Evolutionary conservation across 768 basidiomycete species (phyloP), one percentile per base, ranked within the genome.

Genomic region (Trametes cinnabarina): DNA sequence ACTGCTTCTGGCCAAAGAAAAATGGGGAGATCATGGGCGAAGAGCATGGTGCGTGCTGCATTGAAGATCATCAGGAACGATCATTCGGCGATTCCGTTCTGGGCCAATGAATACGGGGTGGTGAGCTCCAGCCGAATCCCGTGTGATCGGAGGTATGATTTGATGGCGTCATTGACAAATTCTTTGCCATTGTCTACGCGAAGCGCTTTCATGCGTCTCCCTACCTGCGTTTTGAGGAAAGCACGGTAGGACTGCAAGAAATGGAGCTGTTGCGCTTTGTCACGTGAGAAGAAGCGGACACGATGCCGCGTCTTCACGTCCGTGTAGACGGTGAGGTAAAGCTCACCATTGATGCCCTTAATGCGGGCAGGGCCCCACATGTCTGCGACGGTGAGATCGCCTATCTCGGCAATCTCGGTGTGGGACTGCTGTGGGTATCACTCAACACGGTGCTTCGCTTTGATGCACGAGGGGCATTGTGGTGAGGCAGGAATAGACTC

Each of bases 1-100:
- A 73, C 63, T 0, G 73, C 74, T 23, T 78, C 70, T 2, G 70
- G 74, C 79, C 77, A 82, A 0, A 80, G 65, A 26, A 34, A 63
- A 17, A 60, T 63, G 1, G 76, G 77, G 2, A 79, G 51, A 0
- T 71, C 66, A 32, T 70, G 68, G 65, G 35, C 48, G 28, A 51
- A 5, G 6, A 57, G 49, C 23, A 61, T 51, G 3, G 59, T 35
- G 19, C 47, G 41, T 2, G 23, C 54, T 17, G 3, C 7, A 1
- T 56, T 19, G 32, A 40, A 3, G 17, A 55, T 3, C 14, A 58
- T 67, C 8, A 42, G 61, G 47, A 59, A 56, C 7, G 41, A 23
- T 8, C 62, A 61, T 43, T 70, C 63, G 0, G 68, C 59, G 12
- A 65, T 55, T 5, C 70, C 67, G 40, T 70, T 69, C 12, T 70